phyloP scores from a whole-genome alignment of 2,329 filamentous ascomycete genomes.

The Arthrobotrys entomopaga region DNA sequence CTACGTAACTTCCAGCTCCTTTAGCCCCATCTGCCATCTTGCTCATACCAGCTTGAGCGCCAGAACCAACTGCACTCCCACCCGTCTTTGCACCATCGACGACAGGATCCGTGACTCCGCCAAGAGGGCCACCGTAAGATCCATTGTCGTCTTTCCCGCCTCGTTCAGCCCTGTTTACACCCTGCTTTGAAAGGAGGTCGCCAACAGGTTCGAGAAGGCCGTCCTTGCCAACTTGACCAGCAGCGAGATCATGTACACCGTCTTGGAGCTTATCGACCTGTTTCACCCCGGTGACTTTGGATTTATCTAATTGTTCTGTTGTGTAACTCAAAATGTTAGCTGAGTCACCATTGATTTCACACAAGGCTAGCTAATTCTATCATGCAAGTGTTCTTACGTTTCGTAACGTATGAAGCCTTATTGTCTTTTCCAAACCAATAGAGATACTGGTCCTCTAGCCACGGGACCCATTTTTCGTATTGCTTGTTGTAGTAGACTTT shows the following conservation, averaged over 20 bases:
- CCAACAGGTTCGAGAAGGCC: slow-evolving; percentile 74
- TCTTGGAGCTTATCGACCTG: slow-evolving; percentile 77
- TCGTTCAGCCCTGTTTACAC: slow-evolving; percentile 73
- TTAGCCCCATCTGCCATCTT: slow-evolving; percentile 25
- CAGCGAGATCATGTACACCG: slow-evolving; percentile 71
- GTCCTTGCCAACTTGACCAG: slow-evolving; percentile 74
- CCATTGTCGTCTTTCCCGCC: slow-evolving; percentile 72
- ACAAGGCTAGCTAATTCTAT: not conserved
- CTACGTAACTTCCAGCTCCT: slow-evolving; percentile 25
- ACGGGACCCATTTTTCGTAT: slow-evolving; percentile 80
- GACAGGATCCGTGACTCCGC: slow-evolving; percentile 45
- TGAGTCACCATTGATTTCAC: slow-evolving; percentile 34
- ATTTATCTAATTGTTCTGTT: slow-evolving; percentile 74
- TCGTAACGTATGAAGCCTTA: slow-evolving; percentile 77
- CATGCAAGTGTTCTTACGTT: slow-evolving; percentile 65
- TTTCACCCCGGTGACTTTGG: slow-evolving; percentile 74
- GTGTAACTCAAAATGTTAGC: not conserved
- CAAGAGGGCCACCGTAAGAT: slow-evolving; percentile 41
- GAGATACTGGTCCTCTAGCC: slow-evolving; percentile 78
- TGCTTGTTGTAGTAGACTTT: slow-evolving; percentile 75
- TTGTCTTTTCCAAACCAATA: slow-evolving; percentile 80
- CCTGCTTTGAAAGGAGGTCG: slow-evolving; percentile 72
- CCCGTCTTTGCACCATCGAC: slow-evolving; percentile 27
- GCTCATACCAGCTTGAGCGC: slow-evolving; percentile 9
- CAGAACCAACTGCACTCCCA: slow-evolving; percentile 15